Percentiles rank a stretch among this genome's conserved stretches.
Evolutionary conservation across 1,139 yeast species (phyloP).

Genomic region (Tardiomyces digboiensis): DNA sequence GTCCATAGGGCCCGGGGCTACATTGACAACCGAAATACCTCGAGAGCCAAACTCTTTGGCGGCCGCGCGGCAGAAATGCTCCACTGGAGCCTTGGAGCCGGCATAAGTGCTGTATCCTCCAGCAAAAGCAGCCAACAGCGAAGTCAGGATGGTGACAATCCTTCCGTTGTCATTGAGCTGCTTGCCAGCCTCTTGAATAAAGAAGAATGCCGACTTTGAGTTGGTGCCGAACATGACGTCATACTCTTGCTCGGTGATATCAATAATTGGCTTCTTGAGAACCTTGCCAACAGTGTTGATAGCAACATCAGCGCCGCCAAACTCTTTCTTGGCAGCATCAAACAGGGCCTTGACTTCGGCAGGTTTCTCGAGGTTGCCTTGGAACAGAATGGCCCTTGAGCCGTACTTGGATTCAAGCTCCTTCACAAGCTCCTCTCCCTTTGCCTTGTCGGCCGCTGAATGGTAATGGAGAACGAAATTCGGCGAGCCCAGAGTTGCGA

Average conservation of each 20-base stretch:
- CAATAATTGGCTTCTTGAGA: constrained; percentile 47
- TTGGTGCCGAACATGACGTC: constrained; percentile 45
- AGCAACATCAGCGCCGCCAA: constrained; percentile 50
- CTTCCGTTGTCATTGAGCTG: constrained; percentile 43
- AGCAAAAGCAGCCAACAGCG: constrained; percentile 57
- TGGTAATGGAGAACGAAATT: constrained; percentile 50
- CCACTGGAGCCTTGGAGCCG: constrained; percentile 56
- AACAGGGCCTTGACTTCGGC: constrained; percentile 37
- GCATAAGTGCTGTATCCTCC: constrained; percentile 48
- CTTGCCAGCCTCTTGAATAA: constrained; percentile 47
- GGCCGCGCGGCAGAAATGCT: constrained; percentile 45
- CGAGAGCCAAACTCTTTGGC: constrained; percentile 45
- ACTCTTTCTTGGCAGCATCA: constrained; percentile 32
- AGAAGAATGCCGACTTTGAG: constrained; percentile 52
- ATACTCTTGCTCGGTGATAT: constrained; percentile 43
- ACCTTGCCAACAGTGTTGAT: constrained; percentile 60
- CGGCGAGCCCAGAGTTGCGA: constrained; percentile 43
- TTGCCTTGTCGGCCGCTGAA: constrained; percentile 31
- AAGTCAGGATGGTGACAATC: constrained; percentile 50
- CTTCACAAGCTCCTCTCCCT: constrained; percentile 34
- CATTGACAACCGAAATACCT: constrained; percentile 45
- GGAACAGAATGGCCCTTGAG: constrained; percentile 36
- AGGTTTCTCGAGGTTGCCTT: constrained; percentile 38
- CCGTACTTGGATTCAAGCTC: constrained; percentile 30
- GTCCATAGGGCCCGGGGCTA: constrained; percentile 69